A percentile compares a stretch with the other conserved stretches of the same genome.
Evolutionary conservation across 169 alveolate species (phyloP).

Genomic region (Eimeria praecox): DNA sequence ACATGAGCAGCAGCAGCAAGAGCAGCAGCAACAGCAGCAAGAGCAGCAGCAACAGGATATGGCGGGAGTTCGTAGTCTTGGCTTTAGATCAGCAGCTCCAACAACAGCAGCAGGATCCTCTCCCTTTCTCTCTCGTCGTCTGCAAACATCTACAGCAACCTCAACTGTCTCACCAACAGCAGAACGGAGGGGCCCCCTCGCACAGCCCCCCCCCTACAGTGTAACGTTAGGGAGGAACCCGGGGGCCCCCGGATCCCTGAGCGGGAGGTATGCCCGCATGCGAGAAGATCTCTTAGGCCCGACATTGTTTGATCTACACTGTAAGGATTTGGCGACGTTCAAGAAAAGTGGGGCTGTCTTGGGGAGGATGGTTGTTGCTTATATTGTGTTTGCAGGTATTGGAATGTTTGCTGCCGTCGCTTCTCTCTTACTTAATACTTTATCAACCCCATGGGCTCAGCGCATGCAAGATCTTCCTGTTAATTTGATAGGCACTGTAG

Average conservation of each 20-base stretch:
- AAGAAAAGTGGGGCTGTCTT: conserved; percentile 5
- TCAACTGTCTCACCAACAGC: too few species aligned
- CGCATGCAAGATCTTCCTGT: not conserved
- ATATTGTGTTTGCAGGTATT: not conserved
- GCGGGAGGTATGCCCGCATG: not conserved
- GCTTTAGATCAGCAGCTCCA: not conserved
- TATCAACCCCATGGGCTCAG: not conserved
- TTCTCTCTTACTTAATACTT: not conserved
- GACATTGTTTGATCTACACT: conserved; percentile 22
- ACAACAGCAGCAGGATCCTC: not conserved
- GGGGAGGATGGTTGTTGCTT: not conserved
- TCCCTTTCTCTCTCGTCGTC: conserved; percentile 2
- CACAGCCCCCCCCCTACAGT: conserved; percentile 10
- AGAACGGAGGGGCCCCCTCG: conserved; percentile 22
- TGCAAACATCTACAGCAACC: not conserved
- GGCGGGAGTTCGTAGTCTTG: too few species aligned
- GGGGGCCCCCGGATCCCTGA: conserved; percentile 15
- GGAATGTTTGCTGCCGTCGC: conserved; percentile 21
- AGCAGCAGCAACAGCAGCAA: not conserved
- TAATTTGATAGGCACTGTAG: conserved; percentile 2
- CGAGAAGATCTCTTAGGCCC: conserved; percentile 19
- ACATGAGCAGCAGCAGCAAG: not conserved
- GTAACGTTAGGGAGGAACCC: conserved; percentile 45
- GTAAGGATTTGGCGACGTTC: not conserved
- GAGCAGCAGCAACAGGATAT: not conserved